Evolutionary conservation across 176 grass and related monocot species (phyloP), one percentile per base, ranked within the genome.

Genomic region (Eleusine indica): DNA sequence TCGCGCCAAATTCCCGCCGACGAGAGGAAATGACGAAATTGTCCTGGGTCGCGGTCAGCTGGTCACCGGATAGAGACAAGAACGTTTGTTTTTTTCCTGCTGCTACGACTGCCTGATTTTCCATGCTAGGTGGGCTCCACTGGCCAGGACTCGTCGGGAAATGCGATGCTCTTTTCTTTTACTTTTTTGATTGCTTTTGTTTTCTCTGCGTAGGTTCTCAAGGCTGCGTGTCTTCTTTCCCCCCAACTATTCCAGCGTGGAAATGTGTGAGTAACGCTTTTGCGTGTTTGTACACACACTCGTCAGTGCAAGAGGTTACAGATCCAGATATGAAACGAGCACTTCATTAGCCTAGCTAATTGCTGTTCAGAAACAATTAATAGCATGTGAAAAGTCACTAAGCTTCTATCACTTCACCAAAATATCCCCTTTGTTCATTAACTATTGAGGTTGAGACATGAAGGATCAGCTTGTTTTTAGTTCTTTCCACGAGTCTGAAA

Each of bases 1-100:
- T 89, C 77, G 77, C 87, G 87, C 87, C 82, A 75, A 54, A 64
- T 30, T 64, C 77, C 11, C 19, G 64, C 15, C 71, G 44, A 8
- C 25, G 43, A n/a, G 2, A 12, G 18, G 3, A 46, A 77, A 70
- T 81, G 87, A 66, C 83, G 12, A 0, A 9, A 65, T 3, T 9
- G 70, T 15, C 77, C 87, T 63, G 54, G 4, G 77, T 58, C 61
- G 7, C 71, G 29, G 52, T 77, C 79, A n/a, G 54, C 77, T 21
- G 25, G 61, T 30, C 61, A 29, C 10, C 1, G 48, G 60, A 81
- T 68, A 25, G 57, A 77, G 75, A 79, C 75, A 85, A 61, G 18
- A 29, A 14, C 32, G 32, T 35, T 35, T 35, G 0, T 8, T 40
- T 71, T 40, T 71, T 44, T 44, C 44, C 70, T 5, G 65, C 35